These are phyloP conservation scores for Diutina siamensis DNA, from an alignment of 1,139 yeast genomes.

Conservation along the genomic window DNA sequence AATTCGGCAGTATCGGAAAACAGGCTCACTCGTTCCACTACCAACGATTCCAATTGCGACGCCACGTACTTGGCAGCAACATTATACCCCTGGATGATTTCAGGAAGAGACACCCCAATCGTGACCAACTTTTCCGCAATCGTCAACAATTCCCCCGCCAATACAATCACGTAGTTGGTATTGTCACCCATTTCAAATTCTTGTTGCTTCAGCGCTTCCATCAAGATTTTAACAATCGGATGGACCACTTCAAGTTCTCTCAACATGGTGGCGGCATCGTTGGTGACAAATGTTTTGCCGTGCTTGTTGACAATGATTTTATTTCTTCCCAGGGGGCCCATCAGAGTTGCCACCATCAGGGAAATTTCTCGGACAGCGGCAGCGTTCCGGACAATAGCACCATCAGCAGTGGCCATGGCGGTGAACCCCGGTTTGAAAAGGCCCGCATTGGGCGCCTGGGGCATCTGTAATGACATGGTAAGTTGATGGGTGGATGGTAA, in stretches of 20 bases:
- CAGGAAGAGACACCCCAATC: conserved; percentile 84
- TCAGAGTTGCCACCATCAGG: conserved; percentile 81
- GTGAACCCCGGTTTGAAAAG: conserved; percentile 95
- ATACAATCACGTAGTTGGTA: conserved; percentile 35
- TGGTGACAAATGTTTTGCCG: conserved; percentile 80
- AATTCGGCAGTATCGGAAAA: conserved; percentile 46
- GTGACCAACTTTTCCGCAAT: conserved; percentile 74
- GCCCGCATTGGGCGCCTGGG: conserved; percentile 88
- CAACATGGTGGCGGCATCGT: conserved; percentile 95
- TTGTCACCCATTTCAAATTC: conserved; percentile 64
- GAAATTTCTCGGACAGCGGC: conserved; percentile 92
- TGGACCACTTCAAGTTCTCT: conserved; percentile 90
- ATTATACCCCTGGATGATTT: conserved; percentile 81
- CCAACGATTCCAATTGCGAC: conserved; percentile 54
- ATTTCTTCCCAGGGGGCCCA: conserved; percentile 96
- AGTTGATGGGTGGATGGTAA: not conserved
- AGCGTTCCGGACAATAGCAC: conserved; percentile 85
- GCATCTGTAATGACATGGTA: conserved; percentile 76
- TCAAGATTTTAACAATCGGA: conserved; percentile 92
- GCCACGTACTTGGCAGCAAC: conserved; percentile 69
- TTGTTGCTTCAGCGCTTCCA: conserved; percentile 96
- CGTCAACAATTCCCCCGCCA: conserved; percentile 87
- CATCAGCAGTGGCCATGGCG: conserved; percentile 80
- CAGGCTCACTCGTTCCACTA: conserved; percentile 52
- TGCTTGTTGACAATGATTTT: conserved; percentile 81